Evolutionary conservation across 129 eudicot species (phyloP).

Genomic region (Pittosporum tobira): DNA sequence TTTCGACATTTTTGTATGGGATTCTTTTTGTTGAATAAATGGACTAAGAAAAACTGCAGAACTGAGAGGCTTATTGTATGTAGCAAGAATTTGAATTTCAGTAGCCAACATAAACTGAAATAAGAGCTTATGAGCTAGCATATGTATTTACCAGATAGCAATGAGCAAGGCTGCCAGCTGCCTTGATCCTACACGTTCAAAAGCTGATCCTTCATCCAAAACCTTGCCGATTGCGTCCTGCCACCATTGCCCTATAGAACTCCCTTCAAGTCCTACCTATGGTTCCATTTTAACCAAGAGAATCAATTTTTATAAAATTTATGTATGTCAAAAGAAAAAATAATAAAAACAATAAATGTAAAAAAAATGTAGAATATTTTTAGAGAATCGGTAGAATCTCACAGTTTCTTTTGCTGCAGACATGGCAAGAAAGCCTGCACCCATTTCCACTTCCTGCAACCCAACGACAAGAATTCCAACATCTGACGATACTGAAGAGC

Average conservation of each 20-base stretch:
- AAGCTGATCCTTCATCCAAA: conserved; percentile 73
- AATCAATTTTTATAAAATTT: no score
- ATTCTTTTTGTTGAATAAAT: background rate
- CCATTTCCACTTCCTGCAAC: conserved; percentile 98
- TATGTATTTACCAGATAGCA: conserved; percentile 63
- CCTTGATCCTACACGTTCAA: conserved; percentile 92
- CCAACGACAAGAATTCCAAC: conserved; percentile 84
- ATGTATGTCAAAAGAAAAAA: no score
- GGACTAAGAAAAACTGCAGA: background rate
- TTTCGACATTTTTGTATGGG: no score
- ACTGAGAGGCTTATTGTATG: background rate
- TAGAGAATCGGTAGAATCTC: no score
- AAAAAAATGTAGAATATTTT: conserved; percentile 3
- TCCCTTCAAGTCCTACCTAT: conserved; percentile 99
- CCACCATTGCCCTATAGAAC: conserved; percentile 91
- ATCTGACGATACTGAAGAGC: conserved; percentile 59
- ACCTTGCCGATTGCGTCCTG: conserved; percentile 90
- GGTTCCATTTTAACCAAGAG: no score
- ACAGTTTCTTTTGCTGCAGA: conserved; percentile 99
- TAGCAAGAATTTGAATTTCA: background rate
- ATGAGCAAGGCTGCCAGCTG: conserved; percentile 88
- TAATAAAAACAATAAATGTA: background rate
- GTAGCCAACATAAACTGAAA: conserved; percentile 4
- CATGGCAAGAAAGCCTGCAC: conserved; percentile 99
- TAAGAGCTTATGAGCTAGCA: conserved; percentile 3